Base-by-base conservation (phyloP, 495 filamentous ascomycete species). In the Oleoguttula mirabilis region DNA sequence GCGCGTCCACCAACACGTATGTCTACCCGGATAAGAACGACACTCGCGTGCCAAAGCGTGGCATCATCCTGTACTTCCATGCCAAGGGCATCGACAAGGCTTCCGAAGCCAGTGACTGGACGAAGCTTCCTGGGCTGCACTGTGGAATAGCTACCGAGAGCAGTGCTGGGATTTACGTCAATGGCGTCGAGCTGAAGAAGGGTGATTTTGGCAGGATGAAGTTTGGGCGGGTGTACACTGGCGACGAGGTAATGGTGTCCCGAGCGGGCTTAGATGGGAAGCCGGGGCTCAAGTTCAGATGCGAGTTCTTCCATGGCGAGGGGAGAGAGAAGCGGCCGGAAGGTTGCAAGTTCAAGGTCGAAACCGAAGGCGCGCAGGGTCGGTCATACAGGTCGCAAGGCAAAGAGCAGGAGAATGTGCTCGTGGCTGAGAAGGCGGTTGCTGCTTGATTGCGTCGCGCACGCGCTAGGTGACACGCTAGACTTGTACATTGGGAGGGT, bases 61-160 rank as follows among this genome's bases (percentile, higher is more conserved):
- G 79, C n/a, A 71, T 92, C 50, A 77, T 80, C 48, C 68, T 95
- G 39, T 66, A 78, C 12, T 76, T 87, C 50, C 84, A 77, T 71
- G 73, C 73, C 19, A 68, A 71, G 0, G 71, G 69, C 1, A 76
- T 82, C 46, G 75, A 80, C 14, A 56, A 65, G 1, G 20, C 21
- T 16, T 28, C 36, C 19, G 55, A 75, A 21, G 66, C 69, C 6
- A 68, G 74, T 41, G 68, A 75, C 36, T 90, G 75, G 75, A 65
- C 59, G 41, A 60, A 55, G 4, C 54, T 73, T 0, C 58, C 65
- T 0, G 68, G 66, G 4, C 62, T 79, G 3, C 65, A 67, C 52
- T 65, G 83, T 21, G 77, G 82, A 40, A 74, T 93, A 27, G 75
- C 75, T 2, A 88, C 84, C 2, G 80, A 82, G 44, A 76, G 81